Conservation (phyloP, 2,329 filamentous ascomycete species). For the Venturia pyrina region DNA sequence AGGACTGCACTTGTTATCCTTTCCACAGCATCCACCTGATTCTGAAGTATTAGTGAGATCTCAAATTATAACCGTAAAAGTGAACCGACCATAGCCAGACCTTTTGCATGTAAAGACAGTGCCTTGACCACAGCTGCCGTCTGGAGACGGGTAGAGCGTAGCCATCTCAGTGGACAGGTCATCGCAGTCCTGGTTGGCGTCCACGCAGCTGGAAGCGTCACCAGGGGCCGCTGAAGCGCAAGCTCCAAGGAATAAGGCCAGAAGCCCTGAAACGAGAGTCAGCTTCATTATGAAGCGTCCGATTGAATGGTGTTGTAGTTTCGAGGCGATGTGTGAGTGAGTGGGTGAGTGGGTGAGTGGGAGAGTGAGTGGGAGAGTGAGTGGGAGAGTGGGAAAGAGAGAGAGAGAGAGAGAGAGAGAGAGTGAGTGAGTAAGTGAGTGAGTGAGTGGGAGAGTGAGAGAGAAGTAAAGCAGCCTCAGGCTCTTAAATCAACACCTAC, state of each 20-base stretch:
- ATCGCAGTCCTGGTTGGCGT: too few relatives aligned
- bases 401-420: background rate
- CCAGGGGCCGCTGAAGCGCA: background rate
- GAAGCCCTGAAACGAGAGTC: background rate
- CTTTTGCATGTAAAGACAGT: background rate
- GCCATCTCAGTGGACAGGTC: too few relatives aligned
- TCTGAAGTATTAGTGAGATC: background rate
- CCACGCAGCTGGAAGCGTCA: background rate
- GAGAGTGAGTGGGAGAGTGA: background rate
- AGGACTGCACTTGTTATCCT: constrained; percentile 3
- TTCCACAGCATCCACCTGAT: constrained; percentile 9
- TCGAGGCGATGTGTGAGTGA: background rate
- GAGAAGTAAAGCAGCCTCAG: background rate
- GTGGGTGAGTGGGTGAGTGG: background rate
- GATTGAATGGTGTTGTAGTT: too few relatives aligned
- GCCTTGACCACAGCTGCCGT: background rate
- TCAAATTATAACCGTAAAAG: background rate
- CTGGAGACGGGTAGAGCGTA: background rate
- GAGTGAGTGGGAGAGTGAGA: background rate
- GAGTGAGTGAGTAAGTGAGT: background rate
- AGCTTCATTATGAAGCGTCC: background rate
- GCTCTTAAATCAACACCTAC: too few relatives aligned
- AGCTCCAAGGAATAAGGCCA: background rate
- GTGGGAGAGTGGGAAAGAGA: background rate
- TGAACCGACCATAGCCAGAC: background rate